These are phyloP conservation scores for Melocanna baccifera DNA, from an alignment of 176 grass and related monocot genomes.

Conservation along the genomic window DNA sequence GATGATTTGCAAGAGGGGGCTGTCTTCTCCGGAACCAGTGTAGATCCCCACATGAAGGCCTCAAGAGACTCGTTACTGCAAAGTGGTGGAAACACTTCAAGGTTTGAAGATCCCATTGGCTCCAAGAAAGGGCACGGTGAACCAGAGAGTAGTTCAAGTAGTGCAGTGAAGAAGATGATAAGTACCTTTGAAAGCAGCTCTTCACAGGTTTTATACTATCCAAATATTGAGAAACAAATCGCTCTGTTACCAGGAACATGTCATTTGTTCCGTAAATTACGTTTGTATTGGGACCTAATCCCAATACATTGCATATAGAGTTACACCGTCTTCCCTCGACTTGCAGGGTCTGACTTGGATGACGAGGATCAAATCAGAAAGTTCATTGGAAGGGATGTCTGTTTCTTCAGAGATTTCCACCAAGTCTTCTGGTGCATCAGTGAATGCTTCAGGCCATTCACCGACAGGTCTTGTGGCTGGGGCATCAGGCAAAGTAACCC, in stretches of 20 bases:
- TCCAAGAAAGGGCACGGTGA: conserved; percentile 10
- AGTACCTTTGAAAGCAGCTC: conserved; percentile 24
- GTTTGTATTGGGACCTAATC: neutral
- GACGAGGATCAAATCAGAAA: conserved; percentile 17
- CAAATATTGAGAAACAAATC: neutral
- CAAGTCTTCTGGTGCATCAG: neutral
- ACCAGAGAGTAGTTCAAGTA: conserved; percentile 17
- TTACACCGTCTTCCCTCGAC: neutral
- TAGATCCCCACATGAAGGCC: neutral
- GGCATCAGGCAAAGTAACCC: neutral
- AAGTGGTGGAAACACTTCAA: neutral
- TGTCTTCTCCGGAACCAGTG: neutral
- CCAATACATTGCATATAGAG: neutral
- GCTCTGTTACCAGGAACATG: neutral
- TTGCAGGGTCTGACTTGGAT: neutral
- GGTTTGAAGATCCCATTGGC: neutral
- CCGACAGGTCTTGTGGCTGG: neutral
- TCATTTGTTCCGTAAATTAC: neutral
- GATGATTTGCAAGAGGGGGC: conserved; percentile 24
- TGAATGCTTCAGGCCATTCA: neutral
- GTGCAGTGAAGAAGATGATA: conserved; percentile 42
- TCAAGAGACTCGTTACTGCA: neutral
- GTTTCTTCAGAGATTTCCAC: neutral
- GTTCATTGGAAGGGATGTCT: neutral
- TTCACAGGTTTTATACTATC: conserved; percentile 11